These are phyloP conservation scores for Samsoniella hepiali DNA, from an alignment of 2,329 filamentous ascomycete species.

Conservation along the genomic window DNA sequence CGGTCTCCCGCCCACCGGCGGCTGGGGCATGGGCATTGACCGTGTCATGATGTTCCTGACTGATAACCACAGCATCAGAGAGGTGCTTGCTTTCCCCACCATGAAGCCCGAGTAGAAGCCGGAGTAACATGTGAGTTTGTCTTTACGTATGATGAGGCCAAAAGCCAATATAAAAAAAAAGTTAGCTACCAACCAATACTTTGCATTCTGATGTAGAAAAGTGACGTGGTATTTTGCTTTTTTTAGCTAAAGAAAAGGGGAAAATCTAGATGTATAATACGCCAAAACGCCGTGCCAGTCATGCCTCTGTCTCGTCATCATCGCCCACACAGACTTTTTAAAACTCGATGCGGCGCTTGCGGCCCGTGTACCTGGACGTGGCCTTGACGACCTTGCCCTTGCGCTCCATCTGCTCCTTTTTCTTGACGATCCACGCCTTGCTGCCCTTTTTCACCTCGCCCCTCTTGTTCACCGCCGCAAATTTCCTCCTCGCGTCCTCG, in stretches of 20 bases:
- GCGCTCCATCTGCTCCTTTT: constrained; percentile 89
- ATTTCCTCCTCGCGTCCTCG: constrained; percentile 61
- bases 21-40: constrained; percentile 96
- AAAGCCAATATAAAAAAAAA: constrained; percentile 11
- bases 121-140: not conserved
- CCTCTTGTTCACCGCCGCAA: constrained; percentile 41
- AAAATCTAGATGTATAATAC: constrained; percentile 1
- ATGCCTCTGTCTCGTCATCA: constrained; percentile 10
- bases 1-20: constrained; percentile 87
- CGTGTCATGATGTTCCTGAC: constrained; percentile 94
- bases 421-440: constrained; percentile 79
- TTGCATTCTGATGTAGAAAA: not conserved
- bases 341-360: constrained; percentile 78
- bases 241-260: not conserved
- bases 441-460: constrained; percentile 69
- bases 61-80: constrained; percentile 89
- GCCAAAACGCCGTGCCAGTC: constrained; percentile 25
- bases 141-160: constrained; percentile 19
- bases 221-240: constrained; percentile 14
- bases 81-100: constrained; percentile 94
- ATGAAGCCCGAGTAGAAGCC: constrained; percentile 78
- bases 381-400: constrained; percentile 95
- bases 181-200: not conserved
- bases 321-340: constrained; percentile 35
- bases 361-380: constrained; percentile 88